phyloP scores from a whole-genome alignment of 768 basidiomycete species.

The Lactarius quietus region DNA sequence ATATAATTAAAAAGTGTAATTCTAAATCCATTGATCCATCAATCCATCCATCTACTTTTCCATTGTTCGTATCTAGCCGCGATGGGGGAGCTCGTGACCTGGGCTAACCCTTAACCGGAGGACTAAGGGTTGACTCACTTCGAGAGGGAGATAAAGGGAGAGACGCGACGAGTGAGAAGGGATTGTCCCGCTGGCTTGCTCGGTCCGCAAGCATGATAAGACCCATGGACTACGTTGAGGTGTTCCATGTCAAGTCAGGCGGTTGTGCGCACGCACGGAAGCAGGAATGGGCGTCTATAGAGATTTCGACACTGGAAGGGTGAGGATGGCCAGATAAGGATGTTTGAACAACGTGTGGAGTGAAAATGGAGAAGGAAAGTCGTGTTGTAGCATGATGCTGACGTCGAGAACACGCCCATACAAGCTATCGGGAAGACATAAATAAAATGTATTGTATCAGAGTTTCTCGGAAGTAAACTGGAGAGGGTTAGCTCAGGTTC shows the following conservation, averaged over 20 bases:
- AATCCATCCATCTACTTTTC: background rate
- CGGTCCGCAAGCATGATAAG: conserved; percentile 1
- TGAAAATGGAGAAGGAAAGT: conserved; percentile 1
- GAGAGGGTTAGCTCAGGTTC: conserved; percentile 15
- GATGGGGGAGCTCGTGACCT: conserved; percentile 17
- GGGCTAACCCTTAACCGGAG: conserved; percentile 22
- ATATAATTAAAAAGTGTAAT: background rate
- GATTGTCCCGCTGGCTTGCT: conserved; percentile 5
- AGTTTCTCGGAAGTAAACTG: background rate
- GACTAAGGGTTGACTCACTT: background rate
- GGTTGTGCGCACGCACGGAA: conserved; percentile 22
- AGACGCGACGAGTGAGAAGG: background rate
- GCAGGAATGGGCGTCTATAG: conserved; percentile 8
- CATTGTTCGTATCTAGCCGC: conserved; percentile 24
- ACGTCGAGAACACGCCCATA: conserved; percentile 19
- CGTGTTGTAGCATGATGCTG: conserved; percentile 11
- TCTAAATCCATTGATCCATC: background rate
- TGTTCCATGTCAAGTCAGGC: conserved; percentile 18
- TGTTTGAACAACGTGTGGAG: background rate
- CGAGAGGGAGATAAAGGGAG: background rate
- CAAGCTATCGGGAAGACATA: background rate
- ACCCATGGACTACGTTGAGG: background rate
- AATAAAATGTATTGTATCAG: background rate
- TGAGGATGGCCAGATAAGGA: background rate
- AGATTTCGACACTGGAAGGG: background rate